Evolutionary conservation across 371 early-diverging fungal genomes (phyloP).

Genomic region (Rhizopus delemar): DNA sequence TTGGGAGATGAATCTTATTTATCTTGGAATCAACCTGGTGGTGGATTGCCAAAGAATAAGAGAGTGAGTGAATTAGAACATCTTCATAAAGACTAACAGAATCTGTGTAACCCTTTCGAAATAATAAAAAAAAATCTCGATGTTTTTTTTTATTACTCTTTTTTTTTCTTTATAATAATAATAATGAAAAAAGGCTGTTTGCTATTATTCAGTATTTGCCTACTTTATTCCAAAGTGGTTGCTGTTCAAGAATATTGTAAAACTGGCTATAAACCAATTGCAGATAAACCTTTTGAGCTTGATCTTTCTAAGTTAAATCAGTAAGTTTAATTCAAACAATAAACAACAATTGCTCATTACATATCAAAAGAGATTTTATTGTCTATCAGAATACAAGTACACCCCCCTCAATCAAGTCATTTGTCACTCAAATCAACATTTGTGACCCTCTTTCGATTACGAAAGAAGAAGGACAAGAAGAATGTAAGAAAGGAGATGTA

Average conservation of each 20-base stretch:
- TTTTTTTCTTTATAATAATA: conserved; percentile 12
- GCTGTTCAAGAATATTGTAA: conserved; percentile 31
- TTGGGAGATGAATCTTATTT: conserved; percentile 46
- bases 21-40: conserved; percentile 45
- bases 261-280: conserved; percentile 28
- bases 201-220: conserved; percentile 7
- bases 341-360: background rate
- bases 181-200: conserved; percentile 10
- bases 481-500: conserved; percentile 29
- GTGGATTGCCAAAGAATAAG: conserved; percentile 35
- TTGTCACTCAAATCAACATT: conserved; percentile 25
- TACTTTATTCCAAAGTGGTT: conserved; percentile 12
- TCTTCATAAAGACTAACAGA: conserved; percentile 22
- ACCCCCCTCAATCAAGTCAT: conserved; percentile 18
- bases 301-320: conserved; percentile 32
- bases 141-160: conserved; percentile 1
- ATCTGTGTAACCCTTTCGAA: background rate
- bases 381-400: conserved; percentile 19
- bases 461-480: conserved; percentile 19
- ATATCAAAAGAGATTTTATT: conserved; percentile 18
- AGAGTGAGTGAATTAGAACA: conserved; percentile 9
- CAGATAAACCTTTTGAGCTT: conserved; percentile 19
- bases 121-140: too few species aligned
- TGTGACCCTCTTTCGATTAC: conserved; percentile 28
- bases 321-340: conserved; percentile 15